Percentiles rank a stretch among this genome's conserved stretches.
These are phyloP conservation scores for Zangia roseola DNA, from an alignment of 768 basidiomycete species.

Conservation along the genomic window DNA sequence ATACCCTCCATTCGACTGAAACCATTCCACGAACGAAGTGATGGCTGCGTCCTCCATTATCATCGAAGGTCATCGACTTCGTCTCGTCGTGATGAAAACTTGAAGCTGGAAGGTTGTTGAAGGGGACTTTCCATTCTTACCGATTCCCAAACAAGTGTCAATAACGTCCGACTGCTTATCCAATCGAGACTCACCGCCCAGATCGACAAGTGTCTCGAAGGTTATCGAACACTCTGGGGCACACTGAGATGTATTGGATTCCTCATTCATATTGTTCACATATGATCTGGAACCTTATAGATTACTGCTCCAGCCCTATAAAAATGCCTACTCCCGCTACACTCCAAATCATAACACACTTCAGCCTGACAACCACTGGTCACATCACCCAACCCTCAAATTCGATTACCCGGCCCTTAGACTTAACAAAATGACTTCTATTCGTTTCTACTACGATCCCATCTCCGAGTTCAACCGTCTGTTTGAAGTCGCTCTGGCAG, in stretches of 20 bases:
- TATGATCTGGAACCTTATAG: conserved; percentile 5
- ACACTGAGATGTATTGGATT: background rate
- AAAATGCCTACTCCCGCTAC: background rate
- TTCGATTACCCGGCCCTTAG: background rate
- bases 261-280: background rate
- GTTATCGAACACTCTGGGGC: background rate
- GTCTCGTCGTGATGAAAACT: too few species aligned
- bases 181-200: background rate
- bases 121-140: background rate
- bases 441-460: conserved; percentile 6
- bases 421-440: conserved; percentile 2
- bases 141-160: conserved; percentile 2
- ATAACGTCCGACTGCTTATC: background rate
- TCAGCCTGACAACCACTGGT: background rate
- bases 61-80: background rate
- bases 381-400: background rate
- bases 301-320: conserved; percentile 2
- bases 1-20: conserved; percentile 46
- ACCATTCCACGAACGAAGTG: conserved; percentile 56
- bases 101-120: background rate
- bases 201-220: conserved; percentile 10
- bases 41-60: conserved; percentile 12
- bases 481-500: conserved; percentile 22
- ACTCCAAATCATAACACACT: background rate
- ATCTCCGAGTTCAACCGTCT: conserved; percentile 5